Evolutionary conservation across 345 rosid species (phyloP).

Genomic region (Eutrema heterophyllum): DNA sequence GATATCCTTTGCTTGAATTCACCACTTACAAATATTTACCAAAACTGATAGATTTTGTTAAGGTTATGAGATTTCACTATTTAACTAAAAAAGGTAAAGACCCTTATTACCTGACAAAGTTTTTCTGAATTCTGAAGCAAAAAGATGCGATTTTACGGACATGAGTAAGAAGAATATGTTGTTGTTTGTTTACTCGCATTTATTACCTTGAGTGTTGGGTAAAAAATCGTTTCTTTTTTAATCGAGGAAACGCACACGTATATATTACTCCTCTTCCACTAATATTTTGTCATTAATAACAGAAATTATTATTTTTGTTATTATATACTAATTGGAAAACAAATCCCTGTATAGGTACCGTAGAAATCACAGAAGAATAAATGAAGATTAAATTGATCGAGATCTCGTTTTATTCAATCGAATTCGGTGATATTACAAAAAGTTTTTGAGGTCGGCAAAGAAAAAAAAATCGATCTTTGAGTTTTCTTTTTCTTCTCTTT

Average conservation of each 20-base stretch:
- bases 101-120: background rate
- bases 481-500: too few species aligned
- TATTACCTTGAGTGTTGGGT: background rate
- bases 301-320: background rate
- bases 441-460: too few species aligned
- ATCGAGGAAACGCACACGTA: background rate
- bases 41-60: background rate
- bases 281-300: background rate
- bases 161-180: background rate
- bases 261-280: background rate
- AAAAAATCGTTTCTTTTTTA: background rate
- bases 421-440: too few species aligned
- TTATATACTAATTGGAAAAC: background rate
- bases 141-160: background rate
- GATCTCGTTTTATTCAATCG: too few species aligned
- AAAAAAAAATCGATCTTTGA: too few species aligned
- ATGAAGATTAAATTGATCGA: too few species aligned
- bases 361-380: too few species aligned
- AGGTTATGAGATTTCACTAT: background rate
- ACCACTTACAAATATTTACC: background rate
- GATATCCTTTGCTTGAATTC: background rate
- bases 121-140: constrained; percentile 5
- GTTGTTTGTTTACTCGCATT: background rate
- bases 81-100: background rate
- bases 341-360: background rate